Conservation (phyloP, 2,329 filamentous ascomycete genomes). For the Sphaerostilbella broomeana region DNA sequence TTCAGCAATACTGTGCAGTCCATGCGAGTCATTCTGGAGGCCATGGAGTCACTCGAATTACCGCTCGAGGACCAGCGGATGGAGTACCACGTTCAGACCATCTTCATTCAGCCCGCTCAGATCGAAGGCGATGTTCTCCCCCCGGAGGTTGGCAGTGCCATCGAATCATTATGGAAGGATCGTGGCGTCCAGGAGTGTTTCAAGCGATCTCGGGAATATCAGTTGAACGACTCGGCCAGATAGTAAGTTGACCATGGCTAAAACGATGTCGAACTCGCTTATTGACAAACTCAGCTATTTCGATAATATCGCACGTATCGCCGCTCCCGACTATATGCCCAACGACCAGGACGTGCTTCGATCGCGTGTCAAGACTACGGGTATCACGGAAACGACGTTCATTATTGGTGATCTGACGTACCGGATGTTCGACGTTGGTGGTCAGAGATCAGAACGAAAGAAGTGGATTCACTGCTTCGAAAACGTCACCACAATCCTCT, state of each 20-base stretch:
- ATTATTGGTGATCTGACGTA: constrained; percentile 93
- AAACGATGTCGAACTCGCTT: neutral
- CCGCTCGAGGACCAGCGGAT: constrained; percentile 86
- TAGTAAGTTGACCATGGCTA: constrained; percentile 57
- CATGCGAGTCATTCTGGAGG: constrained; percentile 63
- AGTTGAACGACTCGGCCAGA: constrained; percentile 92
- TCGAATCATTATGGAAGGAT: constrained; percentile 89
- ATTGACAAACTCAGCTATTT: constrained; percentile 66
- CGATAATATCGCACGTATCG: constrained; percentile 87
- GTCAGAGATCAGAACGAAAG: constrained; percentile 92
- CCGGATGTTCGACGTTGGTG: constrained; percentile 96
- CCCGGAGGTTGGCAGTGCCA: constrained; percentile 89
- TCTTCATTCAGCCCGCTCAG: constrained; percentile 97
- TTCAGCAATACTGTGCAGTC: constrained; percentile 65
- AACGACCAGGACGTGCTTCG: constrained; percentile 93
- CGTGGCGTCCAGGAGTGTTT: constrained; percentile 91
- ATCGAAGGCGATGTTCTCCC: constrained; percentile 92
- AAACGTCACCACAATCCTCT: constrained; percentile 94
- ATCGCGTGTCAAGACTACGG: constrained; percentile 94
- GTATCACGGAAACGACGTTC: constrained; percentile 95
- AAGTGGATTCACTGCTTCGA: constrained; percentile 99
- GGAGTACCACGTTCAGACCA: constrained; percentile 96
- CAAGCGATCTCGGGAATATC: constrained; percentile 91
- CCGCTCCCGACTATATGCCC: constrained; percentile 85
- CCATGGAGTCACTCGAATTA: constrained; percentile 64